Conservation (phyloP, 148 eudicot species). For the Rhododendron henanense region DNA sequence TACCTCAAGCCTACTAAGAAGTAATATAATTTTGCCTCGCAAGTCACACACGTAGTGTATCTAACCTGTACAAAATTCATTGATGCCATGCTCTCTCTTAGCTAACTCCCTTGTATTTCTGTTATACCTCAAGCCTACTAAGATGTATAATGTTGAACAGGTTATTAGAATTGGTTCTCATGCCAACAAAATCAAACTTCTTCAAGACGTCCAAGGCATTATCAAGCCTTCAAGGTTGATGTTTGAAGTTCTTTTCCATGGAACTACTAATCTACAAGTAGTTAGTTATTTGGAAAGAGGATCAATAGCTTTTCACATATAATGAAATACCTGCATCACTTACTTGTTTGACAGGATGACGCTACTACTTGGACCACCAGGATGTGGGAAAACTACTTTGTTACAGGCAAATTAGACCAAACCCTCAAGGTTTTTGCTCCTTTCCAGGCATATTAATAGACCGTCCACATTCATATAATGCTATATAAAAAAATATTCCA, state of each 20-base stretch:
- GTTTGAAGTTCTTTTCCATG: background rate
- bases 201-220: constrained; percentile 61
- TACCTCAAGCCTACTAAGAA: background rate
- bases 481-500: background rate
- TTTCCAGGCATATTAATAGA: background rate
- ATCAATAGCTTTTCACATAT: background rate
- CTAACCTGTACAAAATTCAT: no score
- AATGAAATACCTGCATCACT: background rate
- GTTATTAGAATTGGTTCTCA: background rate
- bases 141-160: background rate
- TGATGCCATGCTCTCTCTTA: background rate
- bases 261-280: background rate
- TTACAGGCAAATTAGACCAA: constrained; percentile 61
- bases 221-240: constrained; percentile 69
- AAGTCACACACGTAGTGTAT: no score
- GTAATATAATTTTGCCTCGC: background rate
- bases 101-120: background rate
- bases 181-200: constrained; percentile 34
- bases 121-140: background rate
- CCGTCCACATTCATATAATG: background rate
- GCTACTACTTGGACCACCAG: constrained; percentile 80
- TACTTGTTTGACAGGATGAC: constrained; percentile 41
- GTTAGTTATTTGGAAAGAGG: background rate
- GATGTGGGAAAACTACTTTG: constrained; percentile 78
- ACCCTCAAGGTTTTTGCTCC: constrained; percentile 41